These are phyloP conservation scores for Raffaelea arxii DNA, from an alignment of 2,329 filamentous ascomycete species.

Conservation along the genomic window DNA sequence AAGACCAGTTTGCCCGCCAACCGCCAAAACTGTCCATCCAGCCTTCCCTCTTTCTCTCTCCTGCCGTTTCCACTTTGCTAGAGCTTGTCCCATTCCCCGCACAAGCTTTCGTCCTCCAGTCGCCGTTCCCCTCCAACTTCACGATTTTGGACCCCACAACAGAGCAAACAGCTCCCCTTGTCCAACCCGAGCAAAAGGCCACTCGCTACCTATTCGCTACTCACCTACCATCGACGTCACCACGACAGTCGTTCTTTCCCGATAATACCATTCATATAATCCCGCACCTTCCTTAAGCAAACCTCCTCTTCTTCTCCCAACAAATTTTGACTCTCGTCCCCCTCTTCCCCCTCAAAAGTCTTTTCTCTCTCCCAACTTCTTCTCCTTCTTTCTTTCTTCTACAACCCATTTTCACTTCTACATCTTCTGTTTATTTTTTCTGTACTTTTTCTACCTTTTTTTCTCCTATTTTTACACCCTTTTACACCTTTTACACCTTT, in stretches of 20 bases:
- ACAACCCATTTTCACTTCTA: too few species aligned
- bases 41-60: not conserved
- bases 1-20: too few species aligned
- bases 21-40: not conserved
- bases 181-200: too few species aligned
- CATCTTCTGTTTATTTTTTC: not conserved
- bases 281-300: not conserved
- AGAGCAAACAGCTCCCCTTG: too few species aligned
- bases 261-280: too few species aligned
- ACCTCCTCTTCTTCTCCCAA: not conserved
- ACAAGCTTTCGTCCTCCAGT: slow-evolving; percentile 7
- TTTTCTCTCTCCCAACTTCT: too few species aligned
- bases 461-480: not conserved
- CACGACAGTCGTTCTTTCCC: too few species aligned
- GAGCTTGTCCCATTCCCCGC: slow-evolving; percentile 9
- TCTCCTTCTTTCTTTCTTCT: too few species aligned
- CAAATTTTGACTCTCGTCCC: not conserved
- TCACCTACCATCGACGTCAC: too few species aligned
- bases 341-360: slow-evolving; percentile 1
- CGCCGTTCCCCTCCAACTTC: too few species aligned
- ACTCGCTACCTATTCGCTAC: not conserved
- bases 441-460: not conserved
- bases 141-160: too few species aligned
- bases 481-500: not conserved
- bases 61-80: not conserved